Conservation (phyloP, 306 rosid genomes). For the Lupinus albus region DNA sequence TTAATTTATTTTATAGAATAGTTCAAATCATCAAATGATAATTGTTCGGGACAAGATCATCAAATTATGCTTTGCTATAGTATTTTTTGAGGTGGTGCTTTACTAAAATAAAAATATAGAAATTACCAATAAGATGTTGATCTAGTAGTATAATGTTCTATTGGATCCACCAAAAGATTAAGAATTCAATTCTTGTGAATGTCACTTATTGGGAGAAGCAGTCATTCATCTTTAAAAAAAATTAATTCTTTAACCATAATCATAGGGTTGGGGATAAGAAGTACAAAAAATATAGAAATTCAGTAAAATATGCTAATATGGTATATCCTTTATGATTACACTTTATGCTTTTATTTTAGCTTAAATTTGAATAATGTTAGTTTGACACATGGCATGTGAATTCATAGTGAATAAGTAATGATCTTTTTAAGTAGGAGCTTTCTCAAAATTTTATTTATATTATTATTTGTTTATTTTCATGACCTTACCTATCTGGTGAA, state of each 20-base stretch:
- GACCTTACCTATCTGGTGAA: constrained; percentile 42
- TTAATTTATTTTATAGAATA: not conserved
- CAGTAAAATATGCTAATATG: not conserved
- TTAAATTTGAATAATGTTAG: not conserved
- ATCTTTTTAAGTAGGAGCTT: constrained; percentile 10
- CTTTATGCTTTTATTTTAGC: constrained; percentile 17
- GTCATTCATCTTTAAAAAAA: too few relatives aligned
- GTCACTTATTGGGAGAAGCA: too few relatives aligned
- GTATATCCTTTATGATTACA: not conserved
- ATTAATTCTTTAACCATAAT: too few relatives aligned
- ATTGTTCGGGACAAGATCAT: not conserved
- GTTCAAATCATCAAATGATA: not conserved
- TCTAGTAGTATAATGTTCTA: too few relatives aligned
- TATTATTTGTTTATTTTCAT: not conserved
- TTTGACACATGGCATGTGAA: not conserved
- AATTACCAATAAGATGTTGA: too few relatives aligned
- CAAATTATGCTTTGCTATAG: not conserved
- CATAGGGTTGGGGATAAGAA: too few relatives aligned
- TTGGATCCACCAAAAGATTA: too few relatives aligned
- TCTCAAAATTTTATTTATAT: not conserved
- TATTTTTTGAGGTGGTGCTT: not conserved
- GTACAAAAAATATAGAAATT: too few relatives aligned
- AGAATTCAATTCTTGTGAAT: too few relatives aligned
- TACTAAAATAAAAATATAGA: too few relatives aligned
- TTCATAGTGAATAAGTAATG: too few relatives aligned